phyloP scores from a whole-genome alignment of 2,329 filamentous ascomycete genomes.

The Diplocarpon rosae region DNA sequence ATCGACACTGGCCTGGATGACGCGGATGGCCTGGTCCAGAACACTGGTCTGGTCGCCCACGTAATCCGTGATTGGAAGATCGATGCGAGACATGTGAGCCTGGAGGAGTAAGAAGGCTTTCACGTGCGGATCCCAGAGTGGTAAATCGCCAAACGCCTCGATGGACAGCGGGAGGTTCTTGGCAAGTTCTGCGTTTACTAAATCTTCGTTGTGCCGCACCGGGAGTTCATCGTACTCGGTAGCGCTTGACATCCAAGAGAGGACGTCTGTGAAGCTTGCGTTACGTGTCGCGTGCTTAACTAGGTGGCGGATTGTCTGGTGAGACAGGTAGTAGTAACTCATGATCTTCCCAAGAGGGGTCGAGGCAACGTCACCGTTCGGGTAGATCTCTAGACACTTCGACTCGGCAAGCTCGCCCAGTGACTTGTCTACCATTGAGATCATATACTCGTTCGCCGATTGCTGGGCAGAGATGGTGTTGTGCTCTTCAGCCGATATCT shows the following conservation, averaged over 20 bases:
- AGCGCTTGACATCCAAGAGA: constrained; percentile 87
- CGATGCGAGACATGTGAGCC: constrained; percentile 86
- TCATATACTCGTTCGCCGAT: constrained; percentile 87
- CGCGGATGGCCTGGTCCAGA: constrained; percentile 91
- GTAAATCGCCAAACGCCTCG: constrained; percentile 45
- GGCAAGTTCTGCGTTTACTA: constrained; percentile 87
- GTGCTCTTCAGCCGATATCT: constrained; percentile 87
- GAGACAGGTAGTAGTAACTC: constrained; percentile 97
- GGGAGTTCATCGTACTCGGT: constrained; percentile 96
- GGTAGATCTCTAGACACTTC: constrained; percentile 70
- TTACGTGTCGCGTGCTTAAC: constrained; percentile 63
- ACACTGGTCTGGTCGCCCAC: constrained; percentile 87
- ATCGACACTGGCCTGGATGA: constrained; percentile 91
- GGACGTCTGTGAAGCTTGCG: constrained; percentile 68
- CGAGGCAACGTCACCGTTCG: constrained; percentile 80
- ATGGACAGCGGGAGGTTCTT: constrained; percentile 58
- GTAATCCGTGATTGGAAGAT: constrained; percentile 92
- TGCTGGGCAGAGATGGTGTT: constrained; percentile 77
- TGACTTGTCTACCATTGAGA: constrained; percentile 81
- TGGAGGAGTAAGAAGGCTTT: constrained; percentile 92
- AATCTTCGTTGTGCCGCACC: constrained; percentile 94
- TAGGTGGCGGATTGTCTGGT: constrained; percentile 84
- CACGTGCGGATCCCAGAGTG: constrained; percentile 98
- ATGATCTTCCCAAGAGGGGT: constrained; percentile 95
- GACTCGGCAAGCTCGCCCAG: constrained; percentile 73